Percentiles rank a stretch among this genome's conserved stretches.
phyloP scores from a whole-genome alignment of 148 eudicot species.

The Rhododendron ferrugineum region DNA sequence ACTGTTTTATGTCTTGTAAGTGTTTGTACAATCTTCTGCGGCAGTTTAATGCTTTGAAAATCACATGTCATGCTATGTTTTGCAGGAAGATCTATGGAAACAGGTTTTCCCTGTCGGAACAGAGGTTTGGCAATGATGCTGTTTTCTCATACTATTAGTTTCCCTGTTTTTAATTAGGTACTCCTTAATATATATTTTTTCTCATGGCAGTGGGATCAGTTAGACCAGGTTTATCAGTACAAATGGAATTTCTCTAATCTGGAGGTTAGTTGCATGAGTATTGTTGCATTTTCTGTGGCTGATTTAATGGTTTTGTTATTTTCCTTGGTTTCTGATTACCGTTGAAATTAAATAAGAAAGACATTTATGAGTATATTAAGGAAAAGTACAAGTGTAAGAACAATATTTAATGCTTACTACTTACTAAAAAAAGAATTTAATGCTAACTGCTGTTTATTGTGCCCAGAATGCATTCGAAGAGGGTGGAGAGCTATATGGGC shows the following conservation, averaged over 20 bases:
- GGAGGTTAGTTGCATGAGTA: constrained; percentile 49
- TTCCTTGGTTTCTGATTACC: neutral
- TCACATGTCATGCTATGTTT: constrained; percentile 11
- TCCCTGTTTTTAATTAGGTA: neutral
- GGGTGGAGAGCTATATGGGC: constrained; percentile 73
- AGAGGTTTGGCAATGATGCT: constrained; percentile 47
- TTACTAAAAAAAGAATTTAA: neutral
- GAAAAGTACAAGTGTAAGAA: neutral
- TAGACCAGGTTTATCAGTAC: constrained; percentile 75
- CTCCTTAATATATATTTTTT: constrained; percentile 5
- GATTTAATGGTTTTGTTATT: neutral
- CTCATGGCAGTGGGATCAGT: constrained; percentile 81
- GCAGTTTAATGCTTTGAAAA: neutral
- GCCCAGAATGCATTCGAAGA: constrained; percentile 89
- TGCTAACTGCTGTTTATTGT: neutral
- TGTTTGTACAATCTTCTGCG: neutral
- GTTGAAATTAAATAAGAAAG: neutral
- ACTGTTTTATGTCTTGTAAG: neutral
- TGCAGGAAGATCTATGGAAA: constrained; percentile 95
- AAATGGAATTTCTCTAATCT: constrained; percentile 87
- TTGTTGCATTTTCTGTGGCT: neutral
- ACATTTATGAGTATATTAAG: neutral
- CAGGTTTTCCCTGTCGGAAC: constrained; percentile 98
- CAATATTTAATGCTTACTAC: neutral
- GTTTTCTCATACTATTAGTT: neutral